Percentiles rank a stretch among this genome's conserved stretches.
Evolutionary conservation across 305 asterid species (phyloP).

Genomic region (Withania somnifera): DNA sequence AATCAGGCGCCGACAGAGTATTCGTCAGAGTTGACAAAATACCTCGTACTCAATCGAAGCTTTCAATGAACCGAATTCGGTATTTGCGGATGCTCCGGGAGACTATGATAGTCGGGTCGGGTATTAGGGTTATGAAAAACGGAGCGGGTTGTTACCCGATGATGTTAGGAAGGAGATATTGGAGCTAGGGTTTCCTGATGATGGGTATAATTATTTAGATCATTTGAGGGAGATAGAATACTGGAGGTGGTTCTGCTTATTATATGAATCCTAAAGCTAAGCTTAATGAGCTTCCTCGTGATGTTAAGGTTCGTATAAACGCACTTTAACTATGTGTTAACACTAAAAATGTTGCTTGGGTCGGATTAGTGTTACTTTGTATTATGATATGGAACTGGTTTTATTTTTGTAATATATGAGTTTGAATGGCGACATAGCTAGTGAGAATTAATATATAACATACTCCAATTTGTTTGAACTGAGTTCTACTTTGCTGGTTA

Average conservation of each 20-base stretch:
- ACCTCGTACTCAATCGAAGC: slow-evolving; percentile 25
- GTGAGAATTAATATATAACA: neutral
- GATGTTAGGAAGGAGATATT: slow-evolving; percentile 66
- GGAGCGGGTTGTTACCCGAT: slow-evolving; percentile 35
- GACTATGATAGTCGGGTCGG: slow-evolving; percentile 7
- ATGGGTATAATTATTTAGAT: slow-evolving; percentile 74
- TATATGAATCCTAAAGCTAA: slow-evolving; percentile 66
- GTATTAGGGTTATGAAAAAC: neutral
- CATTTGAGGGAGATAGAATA: slow-evolving; percentile 77
- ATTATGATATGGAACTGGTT: neutral
- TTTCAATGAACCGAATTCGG: slow-evolving; percentile 29
- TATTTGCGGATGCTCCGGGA: slow-evolving; percentile 48
- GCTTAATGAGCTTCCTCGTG: slow-evolving; percentile 39
- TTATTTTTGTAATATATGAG: neutral
- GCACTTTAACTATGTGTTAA: neutral
- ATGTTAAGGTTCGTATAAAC: slow-evolving; percentile 54
- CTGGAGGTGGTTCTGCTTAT: slow-evolving; percentile 75
- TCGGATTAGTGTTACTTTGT: neutral
- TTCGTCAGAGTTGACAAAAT: slow-evolving; percentile 76
- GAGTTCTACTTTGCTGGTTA: too few species aligned
- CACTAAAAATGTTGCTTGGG: neutral
- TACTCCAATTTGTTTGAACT: neutral
- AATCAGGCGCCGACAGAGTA: slow-evolving; percentile 43
- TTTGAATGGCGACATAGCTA: neutral
- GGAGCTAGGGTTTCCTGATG: slow-evolving; percentile 92